A percentile compares a stretch with the other conserved stretches of the same genome.
These are phyloP conservation scores for Leccinum disarticulatum DNA, from an alignment of 768 basidiomycete species.

Conservation along the genomic window DNA sequence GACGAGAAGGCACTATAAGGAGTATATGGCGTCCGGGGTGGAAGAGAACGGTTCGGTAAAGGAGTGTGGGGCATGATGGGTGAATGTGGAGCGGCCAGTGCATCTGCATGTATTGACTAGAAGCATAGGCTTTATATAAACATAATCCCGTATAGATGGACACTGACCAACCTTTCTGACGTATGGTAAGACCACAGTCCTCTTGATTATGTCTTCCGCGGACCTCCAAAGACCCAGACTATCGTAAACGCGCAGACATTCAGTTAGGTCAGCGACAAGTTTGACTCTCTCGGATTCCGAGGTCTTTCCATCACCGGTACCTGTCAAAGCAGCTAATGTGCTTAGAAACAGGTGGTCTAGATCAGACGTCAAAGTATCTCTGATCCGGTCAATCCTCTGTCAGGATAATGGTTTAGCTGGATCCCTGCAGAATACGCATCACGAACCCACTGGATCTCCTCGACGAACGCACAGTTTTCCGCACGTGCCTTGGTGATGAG, in stretches of 20 bases:
- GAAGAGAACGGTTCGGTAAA: conserved; percentile 41
- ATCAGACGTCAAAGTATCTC: conserved; percentile 81
- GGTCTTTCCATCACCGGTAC: conserved; percentile 48
- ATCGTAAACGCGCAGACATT: conserved; percentile 81
- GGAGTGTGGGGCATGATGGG: conserved; percentile 80
- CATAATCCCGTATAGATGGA: neutral
- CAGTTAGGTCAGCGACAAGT: conserved; percentile 63
- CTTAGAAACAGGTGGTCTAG: conserved; percentile 79
- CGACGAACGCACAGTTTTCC: conserved; percentile 78
- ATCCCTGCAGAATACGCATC: conserved; percentile 13
- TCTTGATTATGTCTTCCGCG: conserved; percentile 83
- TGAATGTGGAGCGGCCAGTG: conserved; percentile 66
- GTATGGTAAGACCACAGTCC: conserved; percentile 70
- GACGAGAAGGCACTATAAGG: conserved; percentile 48
- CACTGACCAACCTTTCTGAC: conserved; percentile 70
- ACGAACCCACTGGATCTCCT: conserved; percentile 83
- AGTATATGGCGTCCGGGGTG: conserved; percentile 56
- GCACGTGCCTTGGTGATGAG: conserved; percentile 77
- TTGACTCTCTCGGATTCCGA: conserved; percentile 66
- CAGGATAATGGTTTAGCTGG: conserved; percentile 10
- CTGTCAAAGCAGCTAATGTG: conserved; percentile 52
- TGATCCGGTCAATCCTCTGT: conserved; percentile 82
- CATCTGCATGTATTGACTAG: conserved; percentile 74
- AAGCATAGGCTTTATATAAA: conserved; percentile 3
- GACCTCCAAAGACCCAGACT: conserved; percentile 77